These are phyloP conservation scores for Pistacia integerrima DNA, from an alignment of 345 rosid species.

Conservation along the genomic window DNA sequence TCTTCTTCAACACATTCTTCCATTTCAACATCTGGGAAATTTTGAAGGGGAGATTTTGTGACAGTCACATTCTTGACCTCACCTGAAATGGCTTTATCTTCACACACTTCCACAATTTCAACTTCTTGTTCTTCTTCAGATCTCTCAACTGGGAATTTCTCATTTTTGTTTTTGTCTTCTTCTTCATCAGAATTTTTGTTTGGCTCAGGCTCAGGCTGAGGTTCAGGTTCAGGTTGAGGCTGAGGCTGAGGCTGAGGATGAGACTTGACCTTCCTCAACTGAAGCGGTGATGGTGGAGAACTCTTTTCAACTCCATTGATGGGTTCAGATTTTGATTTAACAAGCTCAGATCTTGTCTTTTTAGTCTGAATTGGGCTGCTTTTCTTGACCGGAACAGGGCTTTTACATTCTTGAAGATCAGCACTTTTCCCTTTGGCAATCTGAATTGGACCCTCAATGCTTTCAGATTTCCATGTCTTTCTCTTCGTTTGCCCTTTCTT, in stretches of 20 bases:
- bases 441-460: conserved; percentile 45
- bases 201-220: conserved; percentile 29
- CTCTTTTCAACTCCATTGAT: conserved; percentile 21
- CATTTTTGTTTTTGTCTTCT: neutral
- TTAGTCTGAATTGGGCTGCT: conserved; percentile 30
- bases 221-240: neutral
- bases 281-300: too few relatives aligned
- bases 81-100: conserved; percentile 46
- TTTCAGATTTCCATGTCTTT: conserved; percentile 65
- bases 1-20: conserved; percentile 31
- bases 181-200: conserved; percentile 26
- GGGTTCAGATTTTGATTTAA: too few relatives aligned
- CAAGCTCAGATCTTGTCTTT: conserved; percentile 35
- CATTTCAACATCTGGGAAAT: conserved; percentile 18
- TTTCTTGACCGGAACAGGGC: conserved; percentile 13
- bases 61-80: conserved; percentile 19
- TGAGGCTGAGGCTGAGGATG: conserved; percentile 19
- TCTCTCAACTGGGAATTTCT: conserved; percentile 32
- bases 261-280: conserved; percentile 42
- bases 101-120: conserved; percentile 35
- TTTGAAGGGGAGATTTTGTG: conserved; percentile 15
- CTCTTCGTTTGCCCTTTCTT: conserved; percentile 43
- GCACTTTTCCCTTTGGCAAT: conserved; percentile 32
- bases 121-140: conserved; percentile 49
- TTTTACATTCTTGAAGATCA: neutral